Base-by-base conservation (phyloP, 176 grass and related monocot genomes). In the Otatea glauca region DNA sequence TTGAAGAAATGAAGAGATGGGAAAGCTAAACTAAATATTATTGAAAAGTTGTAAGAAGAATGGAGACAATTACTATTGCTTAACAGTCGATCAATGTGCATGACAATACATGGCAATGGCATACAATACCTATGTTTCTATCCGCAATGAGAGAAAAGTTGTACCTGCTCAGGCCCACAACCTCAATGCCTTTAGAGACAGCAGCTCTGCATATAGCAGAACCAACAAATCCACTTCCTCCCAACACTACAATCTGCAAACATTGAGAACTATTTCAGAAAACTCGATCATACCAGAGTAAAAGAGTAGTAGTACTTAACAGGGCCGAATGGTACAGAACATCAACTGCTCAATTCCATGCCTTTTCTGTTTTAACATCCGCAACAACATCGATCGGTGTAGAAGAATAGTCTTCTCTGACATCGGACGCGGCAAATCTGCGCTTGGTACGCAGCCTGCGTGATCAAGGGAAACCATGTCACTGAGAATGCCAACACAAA, bases 191-290 rank as follows among this genome's bases (percentile, higher is more conserved):
- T 81, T 92, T 96, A 12, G 87, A 85, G 18, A 91, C 88, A 38
- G 93, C 93, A 85, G 93, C 93, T 85, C 84, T 96, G 93, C 96
- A 99, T 50, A 96, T 92, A 72, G 96, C 85, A 49, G 96, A 96
- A 58, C 96, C 96, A 39, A 94, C 96, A 87, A 99, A 99, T 47
- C 91, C 96, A 49, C 80, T 96, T 67, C 93, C 96, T 45, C 93
- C 96, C 80, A 95, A 89, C 67, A 96, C 87, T 82, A 95, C 89
- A 85, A 99, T 96, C 93, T 98, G 85, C 80, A 74, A 42, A 37
- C 44, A 27, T 49, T n/a, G 29, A 2, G 14, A 88, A 87, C 10
- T 2, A 75, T 51, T 64, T 90, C 80, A 78, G 50, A 44, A 71
- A 53, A 39, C 17, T 70, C 20, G 37, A 53, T 9, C 29, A 43